Base-by-base conservation (phyloP, 1,284 basidiomycete species). In the Puccinia horiana region DNA sequence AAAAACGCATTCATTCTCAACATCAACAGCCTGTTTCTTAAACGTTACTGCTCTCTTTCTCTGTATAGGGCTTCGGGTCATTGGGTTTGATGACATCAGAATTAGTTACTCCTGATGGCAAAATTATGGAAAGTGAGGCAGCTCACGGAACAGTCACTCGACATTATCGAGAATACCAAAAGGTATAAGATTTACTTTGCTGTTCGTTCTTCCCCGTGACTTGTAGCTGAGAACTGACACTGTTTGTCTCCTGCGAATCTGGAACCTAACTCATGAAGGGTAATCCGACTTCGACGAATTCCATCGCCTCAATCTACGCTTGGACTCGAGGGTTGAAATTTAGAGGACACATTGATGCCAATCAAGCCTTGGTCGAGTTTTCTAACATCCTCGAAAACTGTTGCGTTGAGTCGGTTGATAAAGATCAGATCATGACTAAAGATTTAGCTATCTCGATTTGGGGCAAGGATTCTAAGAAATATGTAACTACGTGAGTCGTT, bases 121-220 rank as follows among this genome's bases (percentile, higher is more conserved):
- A 92, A 86, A 91, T 94, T 81, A 92, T 98, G 87, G 94, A 96
- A 88, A 91, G 92, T 83, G 96, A 98, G 88, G 95, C 95, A 77
- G 95, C 95, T 23, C 86, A 86, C 84, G 86, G 86, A 29, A 82
- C 74, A 1, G 78, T 81, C 82, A 98, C 96, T 9, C 92, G 96
- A 52, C 96, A 98, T 89, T 99, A 95, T 89, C 93, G 96, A 83
- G 95, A 98, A 89, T 93, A 92, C 88, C 96, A 98, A 88, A 96
- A 97, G 89, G 88, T 88, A 83, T 92, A 93, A 83, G 95, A 98
- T 89, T 98, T 58, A 52, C n/a, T 29, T 26, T 42, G 18, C 37
- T 23, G n/a, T 61, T 58, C 23, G 11, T 52, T 44, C 56, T 40
- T 49, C 23, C 5, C 37, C 56, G 26, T 16, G 56, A 42, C 12